Base-by-base conservation (phyloP, 441 rosid genomes). In the Adansonia gregorii region DNA sequence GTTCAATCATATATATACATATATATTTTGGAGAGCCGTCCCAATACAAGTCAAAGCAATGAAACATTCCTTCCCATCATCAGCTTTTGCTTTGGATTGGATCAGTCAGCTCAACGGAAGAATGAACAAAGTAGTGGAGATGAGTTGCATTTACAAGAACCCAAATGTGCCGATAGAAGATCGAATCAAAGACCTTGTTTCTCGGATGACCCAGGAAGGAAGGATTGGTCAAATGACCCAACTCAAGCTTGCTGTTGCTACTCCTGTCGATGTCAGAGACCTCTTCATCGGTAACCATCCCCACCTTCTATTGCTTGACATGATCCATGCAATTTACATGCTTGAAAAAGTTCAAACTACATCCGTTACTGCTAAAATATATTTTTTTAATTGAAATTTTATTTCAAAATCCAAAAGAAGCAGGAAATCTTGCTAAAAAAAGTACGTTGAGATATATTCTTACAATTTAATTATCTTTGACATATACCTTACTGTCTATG, bases 161-260 rank as follows among this genome's bases (percentile, higher is more conserved):
- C 80, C 89, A 54, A 48, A 77, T 60, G 89, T 87, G 49, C 85
- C 91, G 0, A 78, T 86, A 4, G 95, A 94, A 82, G 90, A 80
- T 80, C 92, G 97, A 46, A 77, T 94, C 64, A 72, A 81, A 49
- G 96, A 92, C 84, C 92, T 94, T 84, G 87, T 94, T 64, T 85
- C 92, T 65, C 84, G 89, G 56, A 90, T 94, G 98, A 92, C 85
- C 65, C 39, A 89, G 70, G 61, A 80, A 72, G 98, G 92, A 78
- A 94, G 91, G 78, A 78, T 94, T 52, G 93, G 93, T 20, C 97
- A 92, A 82, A 94, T 92, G 94, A 85, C 90, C 67, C 97, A 94
- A 77, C 88, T 90, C 56, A 90, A 90, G 72, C 91, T 92, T 39
- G 0, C 17, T 9, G 80, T 80, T 43, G 88, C 90, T 78, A 78